phyloP scores from a whole-genome alignment of 208 protist genomes.

The Leishmania turanica region DNA sequence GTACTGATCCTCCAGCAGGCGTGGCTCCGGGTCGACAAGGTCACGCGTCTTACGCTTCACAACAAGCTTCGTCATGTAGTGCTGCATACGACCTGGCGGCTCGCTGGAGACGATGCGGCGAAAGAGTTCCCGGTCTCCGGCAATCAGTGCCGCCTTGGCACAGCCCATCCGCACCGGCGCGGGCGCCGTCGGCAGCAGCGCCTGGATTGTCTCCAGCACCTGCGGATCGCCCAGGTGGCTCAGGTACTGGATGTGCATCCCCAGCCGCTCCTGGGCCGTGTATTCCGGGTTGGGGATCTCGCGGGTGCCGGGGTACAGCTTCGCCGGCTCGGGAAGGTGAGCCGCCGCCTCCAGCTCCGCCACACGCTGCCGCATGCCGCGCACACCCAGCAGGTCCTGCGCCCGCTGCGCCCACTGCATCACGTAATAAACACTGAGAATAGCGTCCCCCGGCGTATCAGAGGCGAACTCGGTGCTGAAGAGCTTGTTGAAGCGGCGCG shows the following conservation, averaged over 20 bases:
- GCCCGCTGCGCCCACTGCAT: conserved; percentile 74
- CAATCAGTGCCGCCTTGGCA: conserved; percentile 90
- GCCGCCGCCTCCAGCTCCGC: conserved; percentile 59
- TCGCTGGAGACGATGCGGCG: conserved; percentile 83
- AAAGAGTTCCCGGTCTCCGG: conserved; percentile 83
- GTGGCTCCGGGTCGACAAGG: conserved; percentile 76
- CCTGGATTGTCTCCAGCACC: conserved; percentile 54
- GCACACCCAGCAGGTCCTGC: conserved; percentile 68
- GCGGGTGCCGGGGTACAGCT: conserved; percentile 83
- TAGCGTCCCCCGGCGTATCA: conserved; percentile 82
- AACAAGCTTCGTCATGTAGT: conserved; percentile 88
- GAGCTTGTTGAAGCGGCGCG: conserved; percentile 67
- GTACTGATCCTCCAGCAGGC: conserved; percentile 89
- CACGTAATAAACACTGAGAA: conserved; percentile 67
- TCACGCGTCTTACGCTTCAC: conserved; percentile 90
- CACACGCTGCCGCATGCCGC: conserved; percentile 83
- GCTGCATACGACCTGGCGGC: conserved; percentile 86
- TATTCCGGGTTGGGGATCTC: conserved; percentile 93
- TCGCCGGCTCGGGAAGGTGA: conserved; percentile 33
- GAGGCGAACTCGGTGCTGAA: conserved; percentile 83
- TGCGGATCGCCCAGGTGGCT: conserved; percentile 81
- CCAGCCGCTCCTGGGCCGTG: conserved; percentile 76
- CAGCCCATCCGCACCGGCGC: conserved; percentile 91
- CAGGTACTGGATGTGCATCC: conserved; percentile 92
- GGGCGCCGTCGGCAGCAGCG: conserved; percentile 55